Evolutionary conservation across 139 green algal genomes (phyloP).

Genomic region (Micractinium conductrix): DNA sequence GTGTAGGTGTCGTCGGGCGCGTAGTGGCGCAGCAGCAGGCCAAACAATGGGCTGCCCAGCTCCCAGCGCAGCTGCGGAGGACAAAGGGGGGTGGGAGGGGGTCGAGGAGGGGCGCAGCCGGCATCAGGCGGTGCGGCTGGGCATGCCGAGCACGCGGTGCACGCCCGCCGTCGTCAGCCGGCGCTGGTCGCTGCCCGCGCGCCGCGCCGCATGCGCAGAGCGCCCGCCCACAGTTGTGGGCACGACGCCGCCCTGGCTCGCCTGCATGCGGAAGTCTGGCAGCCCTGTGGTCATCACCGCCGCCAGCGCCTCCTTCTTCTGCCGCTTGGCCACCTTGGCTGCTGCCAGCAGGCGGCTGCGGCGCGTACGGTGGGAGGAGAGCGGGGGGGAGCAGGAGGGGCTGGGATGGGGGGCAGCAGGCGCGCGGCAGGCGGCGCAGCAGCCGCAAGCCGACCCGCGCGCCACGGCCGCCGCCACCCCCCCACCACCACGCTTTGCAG

Average conservation of each 20-base stretch:
- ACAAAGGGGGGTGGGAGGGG: background rate
- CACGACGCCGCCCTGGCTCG: too few relatives aligned
- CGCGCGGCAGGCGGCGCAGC: background rate
- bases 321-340: conserved; percentile 51
- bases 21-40: conserved; percentile 72
- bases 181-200: too few relatives aligned
- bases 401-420: background rate
- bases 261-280: conserved; percentile 77
- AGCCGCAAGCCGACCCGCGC: too few relatives aligned
- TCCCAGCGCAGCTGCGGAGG: conserved; percentile 73
- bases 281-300: conserved; percentile 52
- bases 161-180: too few relatives aligned
- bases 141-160: too few relatives aligned
- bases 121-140: background rate
- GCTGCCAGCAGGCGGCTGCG: conserved; percentile 28
- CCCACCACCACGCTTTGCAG: background rate
- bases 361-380: too few relatives aligned
- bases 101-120: background rate
- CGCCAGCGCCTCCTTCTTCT: conserved; percentile 62
- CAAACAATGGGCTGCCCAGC: conserved; percentile 74
- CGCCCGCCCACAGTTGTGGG: too few relatives aligned
- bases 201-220: too few relatives aligned
- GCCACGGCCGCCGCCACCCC: background rate
- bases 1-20: conserved; percentile 84
- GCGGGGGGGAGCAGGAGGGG: background rate